Base-by-base conservation (phyloP, 495 filamentous ascomycete species). In the Rostrohypoxylon terebratum region DNA sequence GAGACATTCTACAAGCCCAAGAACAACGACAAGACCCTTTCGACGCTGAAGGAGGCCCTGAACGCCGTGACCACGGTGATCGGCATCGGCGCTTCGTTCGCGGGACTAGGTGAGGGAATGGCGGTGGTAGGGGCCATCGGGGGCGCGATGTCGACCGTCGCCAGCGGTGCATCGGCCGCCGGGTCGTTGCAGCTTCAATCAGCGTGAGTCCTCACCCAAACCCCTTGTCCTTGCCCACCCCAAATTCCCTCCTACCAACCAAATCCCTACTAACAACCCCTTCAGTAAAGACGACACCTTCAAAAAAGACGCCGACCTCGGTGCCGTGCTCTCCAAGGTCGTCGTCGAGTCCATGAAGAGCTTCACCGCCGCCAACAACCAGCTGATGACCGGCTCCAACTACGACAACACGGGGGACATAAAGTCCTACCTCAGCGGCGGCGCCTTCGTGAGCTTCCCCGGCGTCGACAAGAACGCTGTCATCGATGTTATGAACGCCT, bases 311-410 rank as follows among this genome's bases (percentile, higher is more conserved):
- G 51, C 63, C 0, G 51, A 66, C 40, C 53, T 66, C 1, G 63
- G 63, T 16, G 42, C 38, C 38, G 16, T 66, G 3, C 38, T 66
- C 5, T 20, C 53, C 23, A 66, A 58, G 11, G 31, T 66, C 6
- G 53, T 66, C 1, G 31, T 50, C 2, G 42, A 66, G 5, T 59
- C 63, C 40, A 50, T 66, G 53, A 59, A 59, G 28, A 50, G 18
- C 40, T 67, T 67, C 64, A 59, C 55, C 4, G 51, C 64, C 2
- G 55, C 55, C 5, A 67, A 67, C 54, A 59, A 67, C 33, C 54
- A 67, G 23, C 44, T 67, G 16, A 59, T 59, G 54, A 45, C 42
- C 7, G 64, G 55, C 18, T 25, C 59, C 7, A 59, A 67, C 55
- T 67, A 59, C 55, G 1, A 40, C 33, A 59, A 44, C 31, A 58